Conservation (phyloP, 805 yeast species). For the Kregervanrija delftensis region DNA sequence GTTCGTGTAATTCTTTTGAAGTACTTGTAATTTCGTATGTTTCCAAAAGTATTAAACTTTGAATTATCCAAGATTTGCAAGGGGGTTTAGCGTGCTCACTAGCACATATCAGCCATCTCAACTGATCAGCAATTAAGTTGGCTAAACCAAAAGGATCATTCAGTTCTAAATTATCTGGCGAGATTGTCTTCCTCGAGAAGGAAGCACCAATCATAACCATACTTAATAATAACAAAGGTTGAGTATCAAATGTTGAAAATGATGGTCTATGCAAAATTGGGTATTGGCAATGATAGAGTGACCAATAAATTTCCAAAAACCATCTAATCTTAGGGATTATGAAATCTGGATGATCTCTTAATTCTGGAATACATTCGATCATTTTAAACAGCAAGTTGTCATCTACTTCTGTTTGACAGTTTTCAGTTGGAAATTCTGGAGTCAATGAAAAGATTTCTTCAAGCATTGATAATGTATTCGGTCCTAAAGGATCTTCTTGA, state of each 20-base stretch:
- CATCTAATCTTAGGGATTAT: slow-evolving; percentile 11
- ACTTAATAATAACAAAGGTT: slow-evolving; percentile 44
- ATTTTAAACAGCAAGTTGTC: slow-evolving; percentile 11
- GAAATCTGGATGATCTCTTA: slow-evolving; percentile 17
- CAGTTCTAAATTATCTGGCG: slow-evolving; percentile 6
- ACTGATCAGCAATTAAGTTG: slow-evolving; percentile 33
- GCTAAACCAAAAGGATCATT: slow-evolving; percentile 23
- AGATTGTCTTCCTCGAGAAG: slow-evolving; percentile 6
- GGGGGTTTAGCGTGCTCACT: slow-evolving; percentile 39
- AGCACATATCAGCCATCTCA: slow-evolving; percentile 39
- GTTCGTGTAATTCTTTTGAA: slow-evolving; percentile 38
- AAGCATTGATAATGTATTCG: slow-evolving; percentile 14
- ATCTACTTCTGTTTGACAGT: slow-evolving; percentile 17
- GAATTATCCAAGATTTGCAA: slow-evolving; percentile 43
- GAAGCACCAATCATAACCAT: slow-evolving; percentile 53
- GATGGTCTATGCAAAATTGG: slow-evolving; percentile 43
- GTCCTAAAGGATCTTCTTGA: slow-evolving; percentile 15
- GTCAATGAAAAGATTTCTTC: slow-evolving; percentile 18
- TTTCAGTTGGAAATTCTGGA: slow-evolving; percentile 19
- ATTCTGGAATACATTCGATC: slow-evolving; percentile 14
- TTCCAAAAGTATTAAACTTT: slow-evolving; percentile 40
- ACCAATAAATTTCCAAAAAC: slow-evolving; percentile 40
- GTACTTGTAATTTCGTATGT: slow-evolving; percentile 41
- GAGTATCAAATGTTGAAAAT: slow-evolving; percentile 43
- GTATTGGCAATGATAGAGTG: slow-evolving; percentile 46